Evolutionary conservation across 1,139 yeast genomes (phyloP).

Genomic region (Scheffersomyces titani): DNA sequence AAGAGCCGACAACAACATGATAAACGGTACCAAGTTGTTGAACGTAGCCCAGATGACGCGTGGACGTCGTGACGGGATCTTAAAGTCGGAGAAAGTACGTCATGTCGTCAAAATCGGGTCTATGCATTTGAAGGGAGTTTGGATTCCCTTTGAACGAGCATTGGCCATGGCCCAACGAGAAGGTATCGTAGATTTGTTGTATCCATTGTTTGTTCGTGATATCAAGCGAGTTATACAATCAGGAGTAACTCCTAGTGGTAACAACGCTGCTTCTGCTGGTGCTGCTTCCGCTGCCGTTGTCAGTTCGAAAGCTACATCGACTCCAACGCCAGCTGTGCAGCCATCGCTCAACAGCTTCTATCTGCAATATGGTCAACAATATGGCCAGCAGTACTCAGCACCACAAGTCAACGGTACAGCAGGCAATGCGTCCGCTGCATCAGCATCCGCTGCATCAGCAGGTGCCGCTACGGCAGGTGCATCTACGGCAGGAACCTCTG

Average conservation of each 20-base stretch:
- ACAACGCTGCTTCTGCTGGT: slow-evolving; percentile 11
- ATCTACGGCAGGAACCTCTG: background rate
- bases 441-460: slow-evolving; percentile 5
- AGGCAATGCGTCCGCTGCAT: slow-evolving; percentile 11
- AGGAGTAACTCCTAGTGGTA: slow-evolving; percentile 42
- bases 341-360: slow-evolving; percentile 21
- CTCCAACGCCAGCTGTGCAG: slow-evolving; percentile 10
- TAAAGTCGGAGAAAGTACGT: slow-evolving; percentile 83
- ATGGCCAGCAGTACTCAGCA: slow-evolving; percentile 14
- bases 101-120: slow-evolving; percentile 96
- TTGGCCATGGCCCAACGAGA: slow-evolving; percentile 88
- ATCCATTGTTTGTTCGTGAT: slow-evolving; percentile 87
- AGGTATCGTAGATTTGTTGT: slow-evolving; percentile 79
- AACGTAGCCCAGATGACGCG: slow-evolving; percentile 96
- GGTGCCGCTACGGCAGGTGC: slow-evolving; percentile 2
- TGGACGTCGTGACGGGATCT: slow-evolving; percentile 92
- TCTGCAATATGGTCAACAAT: slow-evolving; percentile 23
- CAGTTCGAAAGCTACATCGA: slow-evolving; percentile 13
- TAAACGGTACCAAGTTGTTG: slow-evolving; percentile 88
- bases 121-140: slow-evolving; percentile 95
- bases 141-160: slow-evolving; percentile 97
- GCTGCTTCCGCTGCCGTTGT: slow-evolving; percentile 13
- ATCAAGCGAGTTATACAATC: slow-evolving; percentile 69
- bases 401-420: slow-evolving; percentile 14
- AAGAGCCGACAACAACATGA: slow-evolving; percentile 91